Conservation (phyloP, 306 rosid species). For the Pyrus bretschneideri region DNA sequence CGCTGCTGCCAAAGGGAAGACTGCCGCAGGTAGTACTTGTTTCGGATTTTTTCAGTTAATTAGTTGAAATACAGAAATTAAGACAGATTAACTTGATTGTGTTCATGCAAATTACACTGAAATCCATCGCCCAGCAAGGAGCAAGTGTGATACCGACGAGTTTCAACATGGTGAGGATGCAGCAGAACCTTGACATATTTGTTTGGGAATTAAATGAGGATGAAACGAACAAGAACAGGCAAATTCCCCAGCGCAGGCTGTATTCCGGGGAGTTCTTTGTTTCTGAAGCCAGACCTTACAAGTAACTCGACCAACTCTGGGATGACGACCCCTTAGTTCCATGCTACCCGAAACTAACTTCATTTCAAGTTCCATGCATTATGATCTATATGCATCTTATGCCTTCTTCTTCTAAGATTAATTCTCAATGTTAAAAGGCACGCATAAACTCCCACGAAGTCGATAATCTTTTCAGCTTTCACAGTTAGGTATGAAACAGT, state of each 20-base stretch:
- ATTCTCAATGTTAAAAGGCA: no score
- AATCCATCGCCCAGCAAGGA: conserved; percentile 24
- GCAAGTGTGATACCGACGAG: conserved; percentile 40
- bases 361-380: not conserved
- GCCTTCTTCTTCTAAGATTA: no score
- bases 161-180: conserved; percentile 53
- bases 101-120: not conserved
- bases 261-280: conserved; percentile 24
- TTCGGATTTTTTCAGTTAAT: not conserved
- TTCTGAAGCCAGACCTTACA: conserved; percentile 37
- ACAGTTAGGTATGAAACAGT: not conserved
- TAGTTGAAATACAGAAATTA: not conserved
- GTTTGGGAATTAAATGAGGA: conserved; percentile 45
- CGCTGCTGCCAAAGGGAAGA: not conserved
- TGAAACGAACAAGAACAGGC: conserved; percentile 38
- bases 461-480: not conserved
- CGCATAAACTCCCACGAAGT: not conserved
- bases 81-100: not conserved
- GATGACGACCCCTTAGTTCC: conserved; percentile 23
- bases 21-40: not conserved
- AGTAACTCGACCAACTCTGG: conserved; percentile 43
- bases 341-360: not conserved
- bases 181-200: conserved; percentile 42
- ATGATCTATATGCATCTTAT: not conserved
- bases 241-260: conserved; percentile 45